These are phyloP conservation scores for Colletotrichum limetticola DNA, from an alignment of 2,329 filamentous ascomycete genomes.

Conservation along the genomic window DNA sequence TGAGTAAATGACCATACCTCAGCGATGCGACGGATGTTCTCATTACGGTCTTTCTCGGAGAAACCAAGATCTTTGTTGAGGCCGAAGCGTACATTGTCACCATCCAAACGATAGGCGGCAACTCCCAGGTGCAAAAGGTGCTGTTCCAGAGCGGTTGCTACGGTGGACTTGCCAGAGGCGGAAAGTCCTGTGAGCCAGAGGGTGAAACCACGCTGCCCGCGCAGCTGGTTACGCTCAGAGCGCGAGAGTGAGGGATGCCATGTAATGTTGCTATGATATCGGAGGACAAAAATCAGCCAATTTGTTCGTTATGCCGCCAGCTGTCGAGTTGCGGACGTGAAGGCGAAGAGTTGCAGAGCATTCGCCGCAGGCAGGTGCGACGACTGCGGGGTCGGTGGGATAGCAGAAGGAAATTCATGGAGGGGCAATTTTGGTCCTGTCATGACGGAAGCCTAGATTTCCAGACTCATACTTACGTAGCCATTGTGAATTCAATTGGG, in stretches of 20 bases:
- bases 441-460: not conserved
- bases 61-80: conserved; percentile 98
- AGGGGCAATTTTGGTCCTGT: not conserved
- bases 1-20: conserved; percentile 62
- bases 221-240: conserved; percentile 77
- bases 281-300: not conserved
- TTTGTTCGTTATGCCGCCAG: not conserved
- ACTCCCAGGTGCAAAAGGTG: conserved; percentile 89
- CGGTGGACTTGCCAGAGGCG: conserved; percentile 96
- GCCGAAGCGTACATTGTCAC: conserved; percentile 98
- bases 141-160: conserved; percentile 96
- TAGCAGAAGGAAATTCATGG: not conserved
- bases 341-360: not conserved
- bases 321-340: not conserved
- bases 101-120: conserved; percentile 91
- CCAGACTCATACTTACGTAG: conserved; percentile 38
- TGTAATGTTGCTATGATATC: conserved; percentile 80
- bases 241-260: conserved; percentile 88
- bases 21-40: conserved; percentile 97
- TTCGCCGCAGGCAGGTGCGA: not conserved
- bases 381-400: not conserved
- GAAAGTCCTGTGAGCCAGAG: conserved; percentile 98
- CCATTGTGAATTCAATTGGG: conserved; percentile 39
- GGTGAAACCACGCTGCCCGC: conserved; percentile 90
- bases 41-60: conserved; percentile 90